Base-by-base conservation (phyloP, 768 basidiomycete genomes). In the Gymnopilus junonius region DNA sequence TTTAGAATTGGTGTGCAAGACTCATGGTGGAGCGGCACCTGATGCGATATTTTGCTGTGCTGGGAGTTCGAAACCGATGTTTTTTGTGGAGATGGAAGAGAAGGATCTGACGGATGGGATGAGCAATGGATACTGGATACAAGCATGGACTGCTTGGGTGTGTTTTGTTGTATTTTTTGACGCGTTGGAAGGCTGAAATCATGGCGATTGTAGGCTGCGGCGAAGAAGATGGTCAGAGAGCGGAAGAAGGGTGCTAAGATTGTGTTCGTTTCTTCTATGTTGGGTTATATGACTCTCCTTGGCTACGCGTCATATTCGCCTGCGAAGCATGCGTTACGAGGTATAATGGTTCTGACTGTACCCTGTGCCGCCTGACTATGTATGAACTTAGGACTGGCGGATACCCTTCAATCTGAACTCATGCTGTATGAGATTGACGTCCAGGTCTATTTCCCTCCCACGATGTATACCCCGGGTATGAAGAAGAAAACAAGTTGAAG, bases 261-360 rank as follows among this genome's bases (percentile, higher is more conserved):
- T 39, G 80, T 92, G 17, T 85, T 97, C 40, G 85, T 93, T 25
- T 88, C 87, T 1, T 94, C 92, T 0, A 85, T 88, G 5, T 75
- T 95, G 11, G 91, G 88, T 1, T 87, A 88, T 68, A 88, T 94
- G 80, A 83, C 86, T 2, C 85, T 95, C 58, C 76, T 91, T 3
- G 95, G 95, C 0, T 97, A 88, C 68, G 80, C 89, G 1, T 85
- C 87, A 1, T 97, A 97, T 74, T 80, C 91, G 0, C 93, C 94
- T 0, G 90, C 87, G 10, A 97, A 97, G 72, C 90, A 92, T 68
- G 95, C 95, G 8, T 73, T 97, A 6, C 79, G 93, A 76, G 94
- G 94, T 94, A 66, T 43, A 76, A 64, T n/a, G n/a, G n/a, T n/a
- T n/a, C n/a, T n/a, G n/a, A n/a, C n/a, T n/a, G n/a, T n/a, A n/a